Conservation (phyloP, 805 yeast species). For the Debaryomyces prosopidis region DNA sequence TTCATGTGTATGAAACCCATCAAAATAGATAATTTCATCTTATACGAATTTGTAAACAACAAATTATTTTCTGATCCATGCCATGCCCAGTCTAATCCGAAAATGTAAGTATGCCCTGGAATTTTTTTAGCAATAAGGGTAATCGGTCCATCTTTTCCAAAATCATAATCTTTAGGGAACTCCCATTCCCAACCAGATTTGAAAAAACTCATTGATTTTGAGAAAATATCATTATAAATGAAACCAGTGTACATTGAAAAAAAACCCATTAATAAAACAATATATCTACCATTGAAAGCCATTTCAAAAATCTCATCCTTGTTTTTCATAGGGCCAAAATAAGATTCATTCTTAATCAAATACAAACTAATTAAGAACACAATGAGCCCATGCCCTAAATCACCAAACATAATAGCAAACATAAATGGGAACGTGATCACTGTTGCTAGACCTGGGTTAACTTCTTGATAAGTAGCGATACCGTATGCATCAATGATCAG, state of each 20-base stretch:
- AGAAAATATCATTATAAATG: conserved; percentile 70
- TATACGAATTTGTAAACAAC: conserved; percentile 69
- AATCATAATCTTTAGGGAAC: conserved; percentile 47
- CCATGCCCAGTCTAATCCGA: conserved; percentile 76
- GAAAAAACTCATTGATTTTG: conserved; percentile 68
- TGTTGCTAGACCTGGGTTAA: conserved; percentile 74
- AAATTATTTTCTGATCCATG: conserved; percentile 77
- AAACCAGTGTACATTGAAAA: conserved; percentile 77
- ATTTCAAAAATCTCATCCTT: conserved; percentile 76
- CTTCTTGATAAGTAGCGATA: conserved; percentile 71
- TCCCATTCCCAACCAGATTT: conserved; percentile 71
- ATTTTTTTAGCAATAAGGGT: conserved; percentile 46
- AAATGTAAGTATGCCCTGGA: conserved; percentile 49
- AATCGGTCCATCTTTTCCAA: conserved; percentile 29
- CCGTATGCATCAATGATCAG: conserved; percentile 77
- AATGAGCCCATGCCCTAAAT: conserved; percentile 74
- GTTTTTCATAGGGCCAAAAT: conserved; percentile 51
- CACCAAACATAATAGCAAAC: conserved; percentile 87
- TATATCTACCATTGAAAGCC: conserved; percentile 74
- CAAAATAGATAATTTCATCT: conserved; percentile 73
- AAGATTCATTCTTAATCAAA: conserved; percentile 56
- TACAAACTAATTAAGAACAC: conserved; percentile 55
- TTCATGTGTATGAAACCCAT: conserved; percentile 79
- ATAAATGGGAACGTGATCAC: conserved; percentile 76
- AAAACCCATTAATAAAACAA: conserved; percentile 66